Conservation (phyloP, 2,329 filamentous ascomycete species). For the Biscogniauxia marginata region DNA sequence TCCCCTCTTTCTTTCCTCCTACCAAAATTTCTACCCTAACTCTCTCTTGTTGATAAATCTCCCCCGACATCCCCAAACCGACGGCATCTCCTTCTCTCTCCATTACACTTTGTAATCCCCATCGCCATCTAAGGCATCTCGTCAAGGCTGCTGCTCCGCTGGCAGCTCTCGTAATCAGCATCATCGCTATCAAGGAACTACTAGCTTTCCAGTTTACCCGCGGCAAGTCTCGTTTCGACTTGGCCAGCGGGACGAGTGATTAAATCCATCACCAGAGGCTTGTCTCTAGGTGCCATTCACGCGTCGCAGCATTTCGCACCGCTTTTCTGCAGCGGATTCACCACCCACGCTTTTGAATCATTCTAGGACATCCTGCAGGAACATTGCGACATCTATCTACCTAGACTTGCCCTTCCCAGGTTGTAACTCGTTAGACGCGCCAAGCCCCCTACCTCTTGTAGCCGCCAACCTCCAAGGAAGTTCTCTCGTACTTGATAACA, state of each 20-base stretch:
- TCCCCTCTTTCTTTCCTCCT: not conserved
- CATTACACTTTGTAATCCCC: not conserved
- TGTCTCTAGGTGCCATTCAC: constrained; percentile 13
- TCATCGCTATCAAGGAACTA: not conserved
- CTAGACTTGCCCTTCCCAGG: constrained; percentile 29
- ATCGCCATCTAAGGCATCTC: not conserved
- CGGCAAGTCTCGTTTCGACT: constrained; percentile 21
- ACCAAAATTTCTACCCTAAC: not conserved
- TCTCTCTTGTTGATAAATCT: not conserved
- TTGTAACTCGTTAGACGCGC: constrained; percentile 29
- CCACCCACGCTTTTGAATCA: constrained; percentile 12
- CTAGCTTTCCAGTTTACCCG: constrained; percentile 2
- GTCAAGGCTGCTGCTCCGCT: not conserved
- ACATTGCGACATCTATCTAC: constrained; percentile 5
- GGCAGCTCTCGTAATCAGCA: not conserved
- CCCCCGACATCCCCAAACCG: not conserved
- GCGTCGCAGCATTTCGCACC: constrained; percentile 6
- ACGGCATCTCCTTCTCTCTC: not conserved
- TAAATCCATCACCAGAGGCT: constrained; percentile 16
- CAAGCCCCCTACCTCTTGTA: constrained; percentile 27
- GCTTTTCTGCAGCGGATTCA: constrained; percentile 5
- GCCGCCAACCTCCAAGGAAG: constrained; percentile 27
- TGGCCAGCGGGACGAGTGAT: constrained; percentile 22
- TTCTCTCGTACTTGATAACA: constrained; percentile 29
- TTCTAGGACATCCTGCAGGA: not conserved